phyloP scores from a whole-genome alignment of 805 yeast species.

The Candida krabiensis region DNA sequence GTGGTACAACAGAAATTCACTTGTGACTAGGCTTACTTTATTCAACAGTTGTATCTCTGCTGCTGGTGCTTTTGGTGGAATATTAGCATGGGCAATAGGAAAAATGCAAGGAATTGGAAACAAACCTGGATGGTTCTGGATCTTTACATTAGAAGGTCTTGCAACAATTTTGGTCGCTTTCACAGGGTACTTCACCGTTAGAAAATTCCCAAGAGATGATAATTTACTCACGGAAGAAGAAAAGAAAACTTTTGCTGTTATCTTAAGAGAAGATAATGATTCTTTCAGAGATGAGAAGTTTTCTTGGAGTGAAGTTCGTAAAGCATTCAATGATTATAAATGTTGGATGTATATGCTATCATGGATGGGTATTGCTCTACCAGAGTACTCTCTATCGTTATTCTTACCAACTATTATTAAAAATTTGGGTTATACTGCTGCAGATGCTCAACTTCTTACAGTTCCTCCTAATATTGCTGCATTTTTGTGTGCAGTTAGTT shows the following conservation, averaged over 20 bases:
- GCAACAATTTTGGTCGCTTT: constrained; percentile 37
- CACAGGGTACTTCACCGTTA: constrained; percentile 2
- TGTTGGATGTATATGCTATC: not conserved
- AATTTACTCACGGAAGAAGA: not conserved
- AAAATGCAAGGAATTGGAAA: constrained; percentile 35
- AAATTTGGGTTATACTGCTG: not conserved
- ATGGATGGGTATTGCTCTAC: not conserved
- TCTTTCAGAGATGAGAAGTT: too few species aligned
- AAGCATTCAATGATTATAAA: not conserved
- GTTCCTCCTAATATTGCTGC: not conserved
- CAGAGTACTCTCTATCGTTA: not conserved
- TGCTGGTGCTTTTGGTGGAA: constrained; percentile 40
- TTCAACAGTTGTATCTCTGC: constrained; percentile 36
- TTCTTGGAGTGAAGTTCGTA: too few species aligned
- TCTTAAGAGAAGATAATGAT: too few species aligned
- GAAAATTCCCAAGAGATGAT: not conserved
- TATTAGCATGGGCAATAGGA: constrained; percentile 38
- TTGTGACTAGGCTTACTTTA: constrained; percentile 36
- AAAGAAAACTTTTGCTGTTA: too few species aligned
- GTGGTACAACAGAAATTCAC: constrained; percentile 40
- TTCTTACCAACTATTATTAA: not conserved
- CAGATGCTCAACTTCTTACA: not conserved
- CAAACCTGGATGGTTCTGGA: constrained; percentile 50
- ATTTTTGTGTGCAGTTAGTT: not conserved
- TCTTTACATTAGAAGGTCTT: constrained; percentile 49